Evolutionary conservation across 2,329 filamentous ascomycete genomes (phyloP), one percentile per base, ranked within the genome.

Genomic region (Fusarium siculi): DNA sequence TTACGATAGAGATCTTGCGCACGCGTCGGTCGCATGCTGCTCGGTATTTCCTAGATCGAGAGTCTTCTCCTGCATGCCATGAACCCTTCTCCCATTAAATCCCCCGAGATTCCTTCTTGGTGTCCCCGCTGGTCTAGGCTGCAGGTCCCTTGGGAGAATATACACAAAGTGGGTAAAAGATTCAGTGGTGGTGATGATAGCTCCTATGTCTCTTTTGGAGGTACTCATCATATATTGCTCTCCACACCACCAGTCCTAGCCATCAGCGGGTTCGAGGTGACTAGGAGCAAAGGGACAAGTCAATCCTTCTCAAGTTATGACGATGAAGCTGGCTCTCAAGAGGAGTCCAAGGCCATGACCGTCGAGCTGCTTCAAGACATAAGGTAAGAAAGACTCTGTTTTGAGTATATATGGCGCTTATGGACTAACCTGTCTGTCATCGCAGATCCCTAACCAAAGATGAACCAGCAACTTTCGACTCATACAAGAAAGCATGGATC

Each of bases 401-500:
- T 1, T 4, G 28, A 9, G 7, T 12, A 6, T 2, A 16, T 3
- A 6, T 47, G 14, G 2, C 3, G 3, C 16, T 4, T 11, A 3
- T 47, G 7, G 14, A 12, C 28, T 49, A 2, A 49, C 28, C 7
- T 30, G 3, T 7, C 1, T 28, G 1, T 16, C 4, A 0, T n/a
- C 7, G 6, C 14, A 30, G 19, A 49, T 30, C 46, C 4, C 19
- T 47, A 1, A 5, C 7, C 19, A n/a, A 8, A n/a, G 19, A 47
- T 1, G 19, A 47, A 30, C 14, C 25, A 11, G 9, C 9, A 16
- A 47, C 16, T 0, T 16, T 30, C 1, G 2, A 11, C 14, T 30
- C 19, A 1, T 30, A 7, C 9, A n/a, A 30, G 1, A 30, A 1
- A 4, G 0, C 15, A n/a, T 7, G 19, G 19, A 4, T 4, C 9